A percentile compares a stretch with the other conserved stretches of the same genome.
Conservation (phyloP, 805 yeast genomes). For the Yarrowia osloensis region DNA sequence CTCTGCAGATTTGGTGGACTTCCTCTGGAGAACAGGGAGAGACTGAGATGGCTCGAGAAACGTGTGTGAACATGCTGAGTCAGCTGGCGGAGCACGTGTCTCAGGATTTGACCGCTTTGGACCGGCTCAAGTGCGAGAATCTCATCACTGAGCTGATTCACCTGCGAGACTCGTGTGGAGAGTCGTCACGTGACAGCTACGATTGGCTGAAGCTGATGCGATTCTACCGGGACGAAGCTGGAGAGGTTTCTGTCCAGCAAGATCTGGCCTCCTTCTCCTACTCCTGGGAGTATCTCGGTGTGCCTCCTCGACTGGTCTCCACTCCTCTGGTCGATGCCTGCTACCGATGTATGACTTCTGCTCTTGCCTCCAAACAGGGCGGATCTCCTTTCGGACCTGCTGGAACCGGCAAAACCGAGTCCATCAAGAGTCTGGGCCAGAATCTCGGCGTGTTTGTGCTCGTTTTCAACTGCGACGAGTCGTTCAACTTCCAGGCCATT, state of each 20-base stretch:
- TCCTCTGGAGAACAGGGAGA: slow-evolving; percentile 43
- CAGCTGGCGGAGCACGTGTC: slow-evolving; percentile 43
- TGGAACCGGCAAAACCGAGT: slow-evolving; percentile 95
- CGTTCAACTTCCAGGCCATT: slow-evolving; percentile 78
- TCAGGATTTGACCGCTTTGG: slow-evolving; percentile 39
- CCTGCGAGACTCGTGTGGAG: slow-evolving; percentile 46
- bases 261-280: slow-evolving; percentile 56
- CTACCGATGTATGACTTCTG: slow-evolving; percentile 69
- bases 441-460: slow-evolving; percentile 77
- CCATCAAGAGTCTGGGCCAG: slow-evolving; percentile 80
- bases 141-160: slow-evolving; percentile 70
- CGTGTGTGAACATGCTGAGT: slow-evolving; percentile 30
- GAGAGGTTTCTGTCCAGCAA: slow-evolving; percentile 50
- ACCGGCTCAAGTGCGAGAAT: slow-evolving; percentile 55
- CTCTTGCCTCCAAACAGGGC: slow-evolving; percentile 73
- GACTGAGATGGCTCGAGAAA: not conserved
- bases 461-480: slow-evolving; percentile 90
- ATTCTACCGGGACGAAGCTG: slow-evolving; percentile 45
- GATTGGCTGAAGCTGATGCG: slow-evolving; percentile 58
- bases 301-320: slow-evolving; percentile 68
- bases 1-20: slow-evolving; percentile 63
- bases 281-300: slow-evolving; percentile 83
- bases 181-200: slow-evolving; percentile 34
- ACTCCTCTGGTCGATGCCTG: slow-evolving; percentile 72
- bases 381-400: slow-evolving; percentile 95